Percentiles rank a stretch among this genome's conserved stretches.
Conservation (phyloP, 2,329 filamentous ascomycete species). For the Botrytis tulipae region DNA sequence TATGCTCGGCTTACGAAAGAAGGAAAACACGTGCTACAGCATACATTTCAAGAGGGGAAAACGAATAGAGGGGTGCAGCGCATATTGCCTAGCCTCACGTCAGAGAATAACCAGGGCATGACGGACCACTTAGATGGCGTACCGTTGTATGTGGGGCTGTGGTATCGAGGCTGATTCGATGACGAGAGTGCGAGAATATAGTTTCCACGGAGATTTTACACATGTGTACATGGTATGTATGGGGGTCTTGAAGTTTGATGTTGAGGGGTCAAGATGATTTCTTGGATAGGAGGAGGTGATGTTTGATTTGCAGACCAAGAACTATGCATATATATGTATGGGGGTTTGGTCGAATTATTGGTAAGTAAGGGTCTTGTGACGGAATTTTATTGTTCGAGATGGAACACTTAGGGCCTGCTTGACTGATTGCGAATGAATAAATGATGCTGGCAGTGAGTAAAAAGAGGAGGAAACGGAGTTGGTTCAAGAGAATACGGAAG, state of each 20-base stretch:
- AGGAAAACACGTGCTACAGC: not conserved
- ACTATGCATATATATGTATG: not conserved
- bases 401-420: not conserved
- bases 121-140: not conserved
- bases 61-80: not conserved
- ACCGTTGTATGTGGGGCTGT: not conserved
- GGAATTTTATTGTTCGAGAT: not conserved
- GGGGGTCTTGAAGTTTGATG: not conserved
- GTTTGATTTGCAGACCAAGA: not conserved
- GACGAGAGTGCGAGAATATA: not conserved
- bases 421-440: not conserved
- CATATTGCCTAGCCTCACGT: constrained; percentile 7
- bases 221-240: not conserved
- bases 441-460: too few species aligned
- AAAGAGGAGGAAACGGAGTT: not conserved
- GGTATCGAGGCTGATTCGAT: not conserved
- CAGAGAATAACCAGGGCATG: not conserved
- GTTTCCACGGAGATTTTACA: not conserved
- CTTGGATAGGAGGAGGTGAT: not conserved
- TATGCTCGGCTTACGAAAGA: constrained; percentile 6
- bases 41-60: not conserved
- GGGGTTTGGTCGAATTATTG: not conserved
- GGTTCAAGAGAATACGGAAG: not conserved
- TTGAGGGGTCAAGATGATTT: not conserved
- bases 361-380: not conserved